Conservation (phyloP, 805 yeast genomes). For the Grigorovia yakushimaensis region DNA sequence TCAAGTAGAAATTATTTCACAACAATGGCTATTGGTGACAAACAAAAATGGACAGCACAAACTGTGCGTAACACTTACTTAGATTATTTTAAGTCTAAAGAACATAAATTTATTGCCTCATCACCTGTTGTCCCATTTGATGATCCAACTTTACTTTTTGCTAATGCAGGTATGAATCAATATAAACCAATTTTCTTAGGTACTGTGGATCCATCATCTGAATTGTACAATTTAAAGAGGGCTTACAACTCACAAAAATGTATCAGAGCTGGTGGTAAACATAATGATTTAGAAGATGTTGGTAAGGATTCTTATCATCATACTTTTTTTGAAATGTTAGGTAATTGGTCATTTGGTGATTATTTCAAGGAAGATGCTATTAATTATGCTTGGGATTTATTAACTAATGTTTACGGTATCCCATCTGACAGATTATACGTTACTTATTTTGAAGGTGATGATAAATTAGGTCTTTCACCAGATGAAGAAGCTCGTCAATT, state of each 20-base stretch:
- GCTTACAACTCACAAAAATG: slow-evolving; percentile 96
- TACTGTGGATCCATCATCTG: slow-evolving; percentile 90
- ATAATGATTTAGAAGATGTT: slow-evolving; percentile 94
- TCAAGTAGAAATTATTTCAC: not conserved
- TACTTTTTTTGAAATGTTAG: slow-evolving; percentile 98
- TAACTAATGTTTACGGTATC: slow-evolving; percentile 77
- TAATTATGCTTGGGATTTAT: slow-evolving; percentile 78
- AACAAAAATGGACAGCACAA: slow-evolving; percentile 40
- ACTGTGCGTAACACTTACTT: slow-evolving; percentile 74
- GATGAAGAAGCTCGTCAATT: slow-evolving; percentile 85
- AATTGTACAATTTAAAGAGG: slow-evolving; percentile 71
- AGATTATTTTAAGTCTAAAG: slow-evolving; percentile 58
- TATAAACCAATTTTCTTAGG: slow-evolving; percentile 96
- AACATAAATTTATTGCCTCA: slow-evolving; percentile 79
- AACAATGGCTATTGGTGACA: slow-evolving; percentile 27
- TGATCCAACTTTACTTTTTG: slow-evolving; percentile 92
- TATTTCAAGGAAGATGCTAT: slow-evolving; percentile 95
- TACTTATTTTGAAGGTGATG: slow-evolving; percentile 94
- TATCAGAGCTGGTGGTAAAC: slow-evolving; percentile 99
- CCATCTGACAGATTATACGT: slow-evolving; percentile 77
- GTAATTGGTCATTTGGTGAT: slow-evolving; percentile 99
- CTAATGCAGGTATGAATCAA: slow-evolving; percentile 99
- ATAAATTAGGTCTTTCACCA: slow-evolving; percentile 70
- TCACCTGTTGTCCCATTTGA: slow-evolving; percentile 96
- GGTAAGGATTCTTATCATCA: slow-evolving; percentile 98